phyloP scores from a whole-genome alignment of 192 early-diverging fungal genomes.

The Coemansia sp. region DNA sequence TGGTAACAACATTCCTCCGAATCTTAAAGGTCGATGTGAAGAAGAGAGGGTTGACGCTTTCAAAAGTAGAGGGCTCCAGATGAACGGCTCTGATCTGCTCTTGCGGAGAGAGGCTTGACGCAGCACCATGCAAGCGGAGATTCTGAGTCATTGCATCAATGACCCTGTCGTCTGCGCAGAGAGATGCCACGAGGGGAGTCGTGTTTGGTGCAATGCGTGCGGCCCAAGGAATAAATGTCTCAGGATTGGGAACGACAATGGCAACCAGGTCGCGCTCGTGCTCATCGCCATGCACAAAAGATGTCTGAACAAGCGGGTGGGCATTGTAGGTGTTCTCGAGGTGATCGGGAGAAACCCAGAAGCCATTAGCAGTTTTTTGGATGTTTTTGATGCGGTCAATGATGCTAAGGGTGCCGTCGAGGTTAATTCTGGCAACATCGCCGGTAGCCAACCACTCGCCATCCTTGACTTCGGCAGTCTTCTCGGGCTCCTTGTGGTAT shows the following conservation, averaged over 20 bases:
- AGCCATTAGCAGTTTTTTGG: constrained; percentile 73
- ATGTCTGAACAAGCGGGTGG: constrained; percentile 26
- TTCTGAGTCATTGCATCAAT: constrained; percentile 55
- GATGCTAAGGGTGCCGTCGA: constrained; percentile 60
- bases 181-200: too few relatives aligned
- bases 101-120: constrained; percentile 65
- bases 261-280: constrained; percentile 73
- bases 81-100: constrained; percentile 70
- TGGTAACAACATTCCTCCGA: constrained; percentile 51
- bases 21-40: constrained; percentile 86
- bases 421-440: constrained; percentile 70
- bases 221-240: constrained; percentile 62
- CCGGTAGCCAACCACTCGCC: constrained; percentile 78
- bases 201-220: too few relatives aligned
- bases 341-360: constrained; percentile 86
- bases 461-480: constrained; percentile 65
- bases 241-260: constrained; percentile 75
- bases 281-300: constrained; percentile 76
- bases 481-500: constrained; percentile 72
- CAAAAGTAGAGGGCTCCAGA: constrained; percentile 64
- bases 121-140: constrained; percentile 54
- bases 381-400: constrained; percentile 76
- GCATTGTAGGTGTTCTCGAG: constrained; percentile 68
- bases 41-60: constrained; percentile 61
- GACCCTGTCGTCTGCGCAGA: constrained; percentile 52